Evolutionary conservation across 108 stramenopile genomes (phyloP).

Genomic region (Pseudonitzschia delicatissima): DNA sequence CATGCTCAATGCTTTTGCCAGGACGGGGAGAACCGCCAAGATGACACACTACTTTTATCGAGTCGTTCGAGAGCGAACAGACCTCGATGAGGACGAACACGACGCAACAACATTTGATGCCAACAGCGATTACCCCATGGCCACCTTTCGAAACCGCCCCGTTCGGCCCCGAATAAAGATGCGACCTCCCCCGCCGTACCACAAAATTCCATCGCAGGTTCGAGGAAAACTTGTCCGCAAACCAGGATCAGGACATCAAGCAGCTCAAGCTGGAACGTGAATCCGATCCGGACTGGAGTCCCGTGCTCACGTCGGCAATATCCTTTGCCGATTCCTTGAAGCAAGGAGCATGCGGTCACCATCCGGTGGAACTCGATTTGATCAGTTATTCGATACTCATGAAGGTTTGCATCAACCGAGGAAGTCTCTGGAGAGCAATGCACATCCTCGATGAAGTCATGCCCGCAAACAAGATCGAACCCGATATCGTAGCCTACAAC

Average conservation of each 20-base stretch:
- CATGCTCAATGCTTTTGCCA: conserved; percentile 68
- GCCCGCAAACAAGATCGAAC: conserved; percentile 59
- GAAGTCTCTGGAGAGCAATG: conserved; percentile 80
- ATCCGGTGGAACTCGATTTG: conserved; percentile 66
- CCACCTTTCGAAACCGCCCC: conserved; percentile 31
- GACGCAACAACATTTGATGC: conserved; percentile 6
- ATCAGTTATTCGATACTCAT: conserved; percentile 66
- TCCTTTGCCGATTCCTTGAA: conserved; percentile 81
- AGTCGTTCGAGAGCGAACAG: conserved; percentile 43
- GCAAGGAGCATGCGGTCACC: conserved; percentile 88
- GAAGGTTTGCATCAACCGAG: conserved; percentile 78
- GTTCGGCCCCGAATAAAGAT: conserved; percentile 53
- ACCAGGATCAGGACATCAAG: conserved; percentile 36
- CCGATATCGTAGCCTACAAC: conserved; percentile 70
- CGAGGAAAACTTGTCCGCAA: conserved; percentile 51
- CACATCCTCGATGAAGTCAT: conserved; percentile 69
- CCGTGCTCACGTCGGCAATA: conserved; percentile 73
- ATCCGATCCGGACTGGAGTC: conserved; percentile 65
- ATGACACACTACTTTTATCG: conserved; percentile 79
- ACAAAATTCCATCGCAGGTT: conserved; percentile 74
- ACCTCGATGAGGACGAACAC: conserved; percentile 13
- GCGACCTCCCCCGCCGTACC: conserved; percentile 63
- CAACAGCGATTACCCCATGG: conserved; percentile 10
- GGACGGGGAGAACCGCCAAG: conserved; percentile 62
- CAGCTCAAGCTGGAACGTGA: conserved; percentile 68